phyloP scores from a whole-genome alignment of 768 basidiomycete genomes.

The Mycena indigotica region DNA sequence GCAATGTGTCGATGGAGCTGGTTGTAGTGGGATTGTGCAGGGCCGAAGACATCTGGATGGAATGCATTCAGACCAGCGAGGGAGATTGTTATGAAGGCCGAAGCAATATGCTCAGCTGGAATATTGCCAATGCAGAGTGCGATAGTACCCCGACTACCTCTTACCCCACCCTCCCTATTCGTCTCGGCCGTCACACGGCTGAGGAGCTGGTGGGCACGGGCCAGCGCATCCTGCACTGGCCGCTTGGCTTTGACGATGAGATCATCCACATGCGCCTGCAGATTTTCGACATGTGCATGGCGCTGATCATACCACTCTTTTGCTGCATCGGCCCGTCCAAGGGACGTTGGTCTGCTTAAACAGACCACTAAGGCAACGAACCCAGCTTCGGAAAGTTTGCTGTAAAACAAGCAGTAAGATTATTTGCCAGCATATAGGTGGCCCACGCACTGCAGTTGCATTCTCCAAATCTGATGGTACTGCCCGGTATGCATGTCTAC shows the following conservation, averaged over 20 bases:
- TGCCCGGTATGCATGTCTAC: too few relatives aligned
- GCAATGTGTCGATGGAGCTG: slow-evolving; percentile 10
- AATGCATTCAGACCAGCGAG: neutral
- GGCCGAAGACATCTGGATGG: slow-evolving; percentile 4
- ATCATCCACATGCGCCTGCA: neutral
- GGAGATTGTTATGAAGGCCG: neutral
- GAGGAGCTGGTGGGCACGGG: neutral
- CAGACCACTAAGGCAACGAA: too few relatives aligned
- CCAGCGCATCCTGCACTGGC: neutral
- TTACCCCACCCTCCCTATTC: too few relatives aligned
- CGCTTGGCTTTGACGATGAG: neutral
- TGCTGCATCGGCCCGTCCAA: too few relatives aligned
- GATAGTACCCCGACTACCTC: too few relatives aligned
- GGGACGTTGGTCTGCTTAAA: too few relatives aligned
- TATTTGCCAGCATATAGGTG: too few relatives aligned
- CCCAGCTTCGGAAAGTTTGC: too few relatives aligned
- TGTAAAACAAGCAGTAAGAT: too few relatives aligned
- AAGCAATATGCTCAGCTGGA: neutral
- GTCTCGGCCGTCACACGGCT: too few relatives aligned
- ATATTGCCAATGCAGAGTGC: neutral
- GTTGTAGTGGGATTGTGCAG: slow-evolving; percentile 6
- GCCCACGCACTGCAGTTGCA: too few relatives aligned
- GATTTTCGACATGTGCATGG: neutral
- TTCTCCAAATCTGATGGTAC: too few relatives aligned
- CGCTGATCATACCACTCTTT: neutral